These are phyloP conservation scores for Barnettozyma pratensis DNA, from an alignment of 805 yeast species.

Conservation along the genomic window DNA sequence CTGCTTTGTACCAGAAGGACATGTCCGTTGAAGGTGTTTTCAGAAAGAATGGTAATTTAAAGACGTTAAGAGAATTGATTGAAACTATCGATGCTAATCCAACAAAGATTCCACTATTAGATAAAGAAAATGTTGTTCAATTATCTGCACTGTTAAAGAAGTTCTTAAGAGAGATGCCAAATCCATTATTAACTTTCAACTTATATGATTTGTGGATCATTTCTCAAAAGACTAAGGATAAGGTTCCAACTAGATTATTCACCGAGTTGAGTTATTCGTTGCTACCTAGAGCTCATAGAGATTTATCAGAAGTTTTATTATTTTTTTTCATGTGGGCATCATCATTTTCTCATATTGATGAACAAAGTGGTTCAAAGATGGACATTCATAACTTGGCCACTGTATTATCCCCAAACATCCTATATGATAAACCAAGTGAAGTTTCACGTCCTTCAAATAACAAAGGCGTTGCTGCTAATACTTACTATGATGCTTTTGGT, in stretches of 20 bases:
- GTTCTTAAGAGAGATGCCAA: conserved; percentile 88
- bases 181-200: conserved; percentile 74
- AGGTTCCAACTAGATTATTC: conserved; percentile 43
- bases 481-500: conserved; percentile 34
- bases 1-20: conserved; percentile 82
- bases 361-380: conserved; percentile 91
- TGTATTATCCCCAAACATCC: conserved; percentile 88
- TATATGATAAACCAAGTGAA: conserved; percentile 49
- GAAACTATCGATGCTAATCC: conserved; percentile 73
- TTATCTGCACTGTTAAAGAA: conserved; percentile 89
- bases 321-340: conserved; percentile 93
- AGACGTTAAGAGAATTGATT: conserved; percentile 67
- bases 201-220: conserved; percentile 76
- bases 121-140: conserved; percentile 81
- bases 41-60: conserved; percentile 93
- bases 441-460: conserved; percentile 22
- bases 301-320: conserved; percentile 77
- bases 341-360: conserved; percentile 89
- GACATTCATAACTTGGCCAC: conserved; percentile 93
- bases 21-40: conserved; percentile 95
- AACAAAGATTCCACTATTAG: conserved; percentile 61
- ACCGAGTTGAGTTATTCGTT: conserved; percentile 65
- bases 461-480: conserved; percentile 22
- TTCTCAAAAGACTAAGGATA: conserved; percentile 50
- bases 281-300: conserved; percentile 78